Percentiles rank a stretch among this genome's conserved stretches.
Conservation (phyloP, 2,329 filamentous ascomycete species). For the Lizonia empirigonia region DNA sequence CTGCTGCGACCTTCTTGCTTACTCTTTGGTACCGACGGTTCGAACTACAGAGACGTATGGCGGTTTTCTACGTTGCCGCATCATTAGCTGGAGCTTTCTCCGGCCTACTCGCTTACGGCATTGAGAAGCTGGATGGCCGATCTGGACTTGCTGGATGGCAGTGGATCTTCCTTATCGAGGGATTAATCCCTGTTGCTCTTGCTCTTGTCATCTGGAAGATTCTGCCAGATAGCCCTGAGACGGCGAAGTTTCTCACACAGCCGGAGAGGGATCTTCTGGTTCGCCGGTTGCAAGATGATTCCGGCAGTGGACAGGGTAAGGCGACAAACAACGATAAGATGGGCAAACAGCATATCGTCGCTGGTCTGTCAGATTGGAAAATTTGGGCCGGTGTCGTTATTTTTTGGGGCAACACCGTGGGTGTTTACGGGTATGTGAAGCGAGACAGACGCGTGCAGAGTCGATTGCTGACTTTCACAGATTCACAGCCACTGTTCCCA, state of each 20-base stretch:
- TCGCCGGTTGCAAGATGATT: conserved; percentile 47
- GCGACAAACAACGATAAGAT: conserved; percentile 57
- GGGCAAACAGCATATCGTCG: conserved; percentile 55
- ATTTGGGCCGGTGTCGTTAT: conserved; percentile 46
- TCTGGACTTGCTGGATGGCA: conserved; percentile 40
- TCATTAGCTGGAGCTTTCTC: conserved; percentile 45
- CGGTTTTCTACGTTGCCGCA: conserved; percentile 44
- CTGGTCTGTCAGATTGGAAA: conserved; percentile 53
- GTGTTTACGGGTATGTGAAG: conserved; percentile 40
- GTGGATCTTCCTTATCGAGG: conserved; percentile 42
- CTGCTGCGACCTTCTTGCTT: conserved; percentile 61
- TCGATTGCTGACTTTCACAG: conserved; percentile 17
- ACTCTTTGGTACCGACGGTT: conserved; percentile 46
- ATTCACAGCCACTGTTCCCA: conserved; percentile 50
- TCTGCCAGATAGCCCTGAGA: conserved; percentile 57
- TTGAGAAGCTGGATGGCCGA: conserved; percentile 40
- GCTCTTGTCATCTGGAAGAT: conserved; percentile 59
- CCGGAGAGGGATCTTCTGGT: conserved; percentile 42
- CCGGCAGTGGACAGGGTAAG: conserved; percentile 53
- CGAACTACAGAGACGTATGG: conserved; percentile 45
- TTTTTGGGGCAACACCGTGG: conserved; percentile 47
- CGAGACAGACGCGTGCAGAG: too few relatives aligned
- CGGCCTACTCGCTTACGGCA: conserved; percentile 43
- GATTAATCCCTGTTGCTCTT: conserved; percentile 39
- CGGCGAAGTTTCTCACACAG: conserved; percentile 47